Base-by-base conservation (phyloP, 192 early-diverging fungal species). In the Globomyces pollinis-pini region DNA sequence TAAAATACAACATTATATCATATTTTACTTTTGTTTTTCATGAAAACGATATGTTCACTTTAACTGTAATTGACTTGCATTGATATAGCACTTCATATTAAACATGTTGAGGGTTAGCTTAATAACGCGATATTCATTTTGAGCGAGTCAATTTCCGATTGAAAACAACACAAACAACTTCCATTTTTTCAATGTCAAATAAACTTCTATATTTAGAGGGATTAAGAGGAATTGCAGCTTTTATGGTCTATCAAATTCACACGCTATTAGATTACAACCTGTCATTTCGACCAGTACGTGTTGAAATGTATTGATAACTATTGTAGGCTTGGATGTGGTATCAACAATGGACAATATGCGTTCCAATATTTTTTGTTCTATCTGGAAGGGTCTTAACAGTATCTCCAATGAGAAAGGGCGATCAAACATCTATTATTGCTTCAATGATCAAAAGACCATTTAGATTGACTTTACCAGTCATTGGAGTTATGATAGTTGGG, bases 371-470 rank as follows among this genome's bases (percentile, higher is more conserved):
- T n/a, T 51, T 51, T 16, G 3, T 51, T 3, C 9, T 51, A 7
- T 51, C 50, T 51, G 50, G 50, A 31, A 31, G 50, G 15, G 50
- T 51, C 0, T 24, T 51, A 6, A 51, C 50, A 12, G 13, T 51
- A 33, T 51, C 50, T 12, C 3, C 26, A 5, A 9, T 51, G 50
- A 51, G 16, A 18, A 33, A 31, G 11, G 50, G 20, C n/a, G n/a
- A 15, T 12, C 6, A 33, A 21, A 28, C 0, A 33, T 4, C 11
- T 28, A 21, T 1, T 47, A 21, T 21, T 4, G 3, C 30, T 9
- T 16, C 30, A 31, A 21, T 51, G 2, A 16, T 51, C n/a, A 31
- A n/a, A 34, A 51, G 50, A 24, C 4, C 11, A 7, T 31, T 51
- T 33, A 9, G 50, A 33, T 20, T 51, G 2, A n/a, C 2, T 4